Evolutionary conservation across 352 stramenopile genomes (phyloP), one percentile per base, ranked within the genome.

Genomic region (Phytophthora kernoviae): DNA sequence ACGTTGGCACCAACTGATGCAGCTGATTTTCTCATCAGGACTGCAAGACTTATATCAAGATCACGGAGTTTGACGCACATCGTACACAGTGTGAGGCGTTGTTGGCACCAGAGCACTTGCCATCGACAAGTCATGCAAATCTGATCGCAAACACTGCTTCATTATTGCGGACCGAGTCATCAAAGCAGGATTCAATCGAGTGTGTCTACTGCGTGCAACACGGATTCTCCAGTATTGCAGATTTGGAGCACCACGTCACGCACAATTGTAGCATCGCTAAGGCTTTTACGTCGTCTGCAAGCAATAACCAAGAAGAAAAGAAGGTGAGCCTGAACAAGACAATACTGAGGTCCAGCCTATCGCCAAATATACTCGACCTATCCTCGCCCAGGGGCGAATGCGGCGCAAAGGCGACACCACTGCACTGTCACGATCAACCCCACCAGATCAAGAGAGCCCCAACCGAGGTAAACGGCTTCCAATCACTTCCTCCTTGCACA

Each of bases 11-110:
- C 44, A 22, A 20, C 20, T 69, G 27, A 60, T 37, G n/a, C 42
- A 32, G 42, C 17, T 42, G n/a, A 42, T 49, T 22, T 36, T 58
- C 17, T 1, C 9, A 9, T 7, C 34, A 88, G 79, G 7, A 58
- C 21, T 89, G 79, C 46, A 64, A 75, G 11, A 65, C 63, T 52
- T 90, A 81, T 44, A 49, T 87, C 47, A 78, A 76, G 21, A 66
- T 88, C 1, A 52, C 60, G 2, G 68, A 81, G 2, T 63, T 84
- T 27, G 51, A 53, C 7, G 18, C 24, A 1, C 66, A 75, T 20
- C 5, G 21, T n/a, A 36, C 46, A 17, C 11, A 54, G 12, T 69
- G 65, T 12, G 22, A 17, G 5, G 7, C 9, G 34, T 20, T 40
- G 15, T 20, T 20, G 26, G 26, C 17, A 8, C 14, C 26, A 27